A percentile compares a stretch with the other conserved stretches of the same genome.
Conservation (phyloP, 2,329 filamentous ascomycete genomes). For the Alternaria panax region DNA sequence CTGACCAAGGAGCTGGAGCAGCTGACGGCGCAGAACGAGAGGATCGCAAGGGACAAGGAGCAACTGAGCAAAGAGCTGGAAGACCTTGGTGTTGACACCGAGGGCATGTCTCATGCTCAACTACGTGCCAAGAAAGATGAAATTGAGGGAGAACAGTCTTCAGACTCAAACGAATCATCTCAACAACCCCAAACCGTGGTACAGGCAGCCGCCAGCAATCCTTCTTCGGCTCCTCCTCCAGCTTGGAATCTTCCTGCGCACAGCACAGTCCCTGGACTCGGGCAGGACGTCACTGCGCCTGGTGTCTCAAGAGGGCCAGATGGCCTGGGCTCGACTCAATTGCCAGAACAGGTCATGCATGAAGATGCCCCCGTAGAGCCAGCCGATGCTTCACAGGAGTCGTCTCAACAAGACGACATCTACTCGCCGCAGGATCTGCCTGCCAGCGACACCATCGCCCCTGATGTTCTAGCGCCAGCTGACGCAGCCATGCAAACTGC, state of each 20-base stretch:
- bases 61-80: constrained; percentile 59
- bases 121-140: constrained; percentile 54
- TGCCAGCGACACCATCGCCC: not conserved
- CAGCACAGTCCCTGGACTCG: constrained; percentile 25
- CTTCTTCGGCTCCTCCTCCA: not conserved
- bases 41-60: constrained; percentile 51
- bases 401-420: not conserved
- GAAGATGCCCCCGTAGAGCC: not conserved
- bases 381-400: not conserved
- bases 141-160: constrained; percentile 40
- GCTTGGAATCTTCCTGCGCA: not conserved
- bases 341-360: not conserved
- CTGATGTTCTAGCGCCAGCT: constrained; percentile 17
- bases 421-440: not conserved
- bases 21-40: constrained; percentile 49
- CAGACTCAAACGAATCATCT: constrained; percentile 5
- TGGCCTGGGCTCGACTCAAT: not conserved
- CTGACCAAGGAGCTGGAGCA: constrained; percentile 57
- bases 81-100: constrained; percentile 56
- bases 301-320: not conserved
- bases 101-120: constrained; percentile 55
- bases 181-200: not conserved
- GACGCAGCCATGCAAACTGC: not conserved
- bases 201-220: not conserved
- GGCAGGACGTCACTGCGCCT: not conserved